Percentiles rank a stretch among this genome's conserved stretches.
phyloP scores from a whole-genome alignment of 345 rosid species.

The Moricandia moricandioides region DNA sequence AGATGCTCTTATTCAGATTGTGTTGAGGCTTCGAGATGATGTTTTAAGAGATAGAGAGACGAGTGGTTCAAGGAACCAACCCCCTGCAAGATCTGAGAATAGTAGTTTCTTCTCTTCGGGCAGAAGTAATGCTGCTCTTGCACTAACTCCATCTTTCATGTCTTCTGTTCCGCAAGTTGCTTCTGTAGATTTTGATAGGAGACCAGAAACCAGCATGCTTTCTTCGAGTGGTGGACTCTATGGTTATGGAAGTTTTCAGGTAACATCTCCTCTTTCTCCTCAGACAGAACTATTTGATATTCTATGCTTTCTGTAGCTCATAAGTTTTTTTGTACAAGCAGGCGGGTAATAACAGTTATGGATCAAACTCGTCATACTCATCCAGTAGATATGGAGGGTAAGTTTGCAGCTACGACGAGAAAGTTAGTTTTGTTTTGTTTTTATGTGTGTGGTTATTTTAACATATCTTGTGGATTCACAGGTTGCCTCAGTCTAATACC shows the following conservation, averaged over 20 bases:
- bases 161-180: conserved; percentile 65
- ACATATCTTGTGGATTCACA: conserved; percentile 32
- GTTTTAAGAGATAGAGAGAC: conserved; percentile 62
- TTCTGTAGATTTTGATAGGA: conserved; percentile 72
- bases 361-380: conserved; percentile 64
- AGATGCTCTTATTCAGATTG: conserved; percentile 89
- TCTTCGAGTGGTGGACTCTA: conserved; percentile 65
- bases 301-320: neutral
- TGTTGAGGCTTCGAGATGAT: conserved; percentile 91
- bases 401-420: conserved; percentile 21
- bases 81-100: conserved; percentile 55
- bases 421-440: neutral
- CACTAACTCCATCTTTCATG: conserved; percentile 51
- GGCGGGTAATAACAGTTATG: conserved; percentile 65
- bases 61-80: conserved; percentile 43
- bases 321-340: conserved; percentile 21
- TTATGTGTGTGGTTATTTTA: neutral
- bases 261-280: conserved; percentile 33
- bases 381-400: conserved; percentile 79
- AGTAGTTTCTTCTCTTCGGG: conserved; percentile 46
- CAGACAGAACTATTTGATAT: neutral
- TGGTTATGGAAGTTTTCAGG: conserved; percentile 76
- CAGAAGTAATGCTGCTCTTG: conserved; percentile 48
- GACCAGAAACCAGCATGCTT: conserved; percentile 64
- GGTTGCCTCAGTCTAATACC: conserved; percentile 56